Evolutionary conservation across 257 asterid genomes (phyloP), one percentile per base, ranked within the genome.

Genomic region (Eucommia ulmoides): DNA sequence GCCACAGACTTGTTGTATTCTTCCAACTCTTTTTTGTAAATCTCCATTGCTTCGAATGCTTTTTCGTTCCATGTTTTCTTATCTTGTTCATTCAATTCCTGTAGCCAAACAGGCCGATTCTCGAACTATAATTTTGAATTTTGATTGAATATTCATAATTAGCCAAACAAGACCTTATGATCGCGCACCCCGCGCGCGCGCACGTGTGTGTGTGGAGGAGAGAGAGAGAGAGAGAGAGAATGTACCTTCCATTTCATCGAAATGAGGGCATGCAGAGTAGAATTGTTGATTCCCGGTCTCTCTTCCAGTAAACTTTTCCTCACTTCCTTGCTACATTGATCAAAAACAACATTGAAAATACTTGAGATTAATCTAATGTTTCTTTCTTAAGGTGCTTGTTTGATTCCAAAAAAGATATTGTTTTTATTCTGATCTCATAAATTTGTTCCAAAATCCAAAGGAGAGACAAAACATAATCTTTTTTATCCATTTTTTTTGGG

Each of bases 171-270:
- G n/a, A n/a, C n/a, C n/a, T n/a, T n/a, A n/a, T n/a, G n/a, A n/a
- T n/a, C n/a, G n/a, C n/a, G n/a, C n/a, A n/a, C n/a, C n/a, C n/a
- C n/a, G n/a, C n/a, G n/a, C n/a, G n/a, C n/a, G n/a, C n/a, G n/a
- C n/a, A n/a, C n/a, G n/a, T n/a, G n/a, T n/a, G n/a, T n/a, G n/a
- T n/a, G n/a, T n/a, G n/a, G n/a, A n/a, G n/a, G n/a, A n/a, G n/a
- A n/a, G n/a, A n/a, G n/a, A n/a, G n/a, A n/a, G n/a, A n/a, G n/a
- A n/a, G n/a, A n/a, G n/a, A n/a, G n/a, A n/a, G n/a, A n/a, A n/a
- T n/a, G 17, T 73, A 80, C 93, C 88, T 85, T 89, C 96, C 96
- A 85, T 64, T 82, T 82, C 51, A 89, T 65, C 16, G 93, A 80
- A 51, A 89, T 76, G 33, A 82, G 85, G 25, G 94, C 91, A 52